Base-by-base conservation (phyloP, 2,329 filamentous ascomycete genomes). In the Alternaria incomplexa region DNA sequence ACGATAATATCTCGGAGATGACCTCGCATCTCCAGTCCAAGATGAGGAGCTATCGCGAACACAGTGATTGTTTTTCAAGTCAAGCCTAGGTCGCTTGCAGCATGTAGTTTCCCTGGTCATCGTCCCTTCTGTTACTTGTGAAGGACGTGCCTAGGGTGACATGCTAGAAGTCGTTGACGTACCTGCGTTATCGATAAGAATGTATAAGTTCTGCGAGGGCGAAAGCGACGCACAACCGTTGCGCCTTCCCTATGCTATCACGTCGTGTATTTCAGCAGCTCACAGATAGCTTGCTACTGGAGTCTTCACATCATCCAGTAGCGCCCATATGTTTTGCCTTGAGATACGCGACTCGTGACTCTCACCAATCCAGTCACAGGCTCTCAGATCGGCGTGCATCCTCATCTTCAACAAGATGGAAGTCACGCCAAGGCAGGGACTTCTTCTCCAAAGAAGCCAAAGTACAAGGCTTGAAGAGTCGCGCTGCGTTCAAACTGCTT, bases 401-500 rank as follows among this genome's bases (percentile, higher is more conserved):
- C 28, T 78, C 77, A 1, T 93, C 92, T 3, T 93, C 90, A 1
- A 91, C 87, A 54, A 85, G 89, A 79, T 99, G 96, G 96, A 93
- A 93, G 78, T 85, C 86, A 56, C 90, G 96, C 20, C 94, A 97
- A 76, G 83, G 83, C 43, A 86, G 81, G 44, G 96, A 99, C 81
- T 81, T 81, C 17, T 97, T 89, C 77, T 87, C 91, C 0, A 88
- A 87, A 59, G 88, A 91, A 71, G 94, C 96, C 48, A 91, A 89
- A 74, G 89, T 96, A 3, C 86, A 91, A 69, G 90, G 90, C 0
- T 82, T 97, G 61, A 97, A 95, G 81, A 96, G 93, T 73, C 89
- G 96, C 65, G 96, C 96, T 25, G 96, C 94, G 0, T 97, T 96
- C 80, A 99, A 99, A 80, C 84, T 99, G 10, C 81, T 97, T 17